Percentiles rank a stretch among this genome's conserved stretches.
phyloP scores from a whole-genome alignment of 495 filamentous ascomycete species.

The Penicillium herquei region DNA sequence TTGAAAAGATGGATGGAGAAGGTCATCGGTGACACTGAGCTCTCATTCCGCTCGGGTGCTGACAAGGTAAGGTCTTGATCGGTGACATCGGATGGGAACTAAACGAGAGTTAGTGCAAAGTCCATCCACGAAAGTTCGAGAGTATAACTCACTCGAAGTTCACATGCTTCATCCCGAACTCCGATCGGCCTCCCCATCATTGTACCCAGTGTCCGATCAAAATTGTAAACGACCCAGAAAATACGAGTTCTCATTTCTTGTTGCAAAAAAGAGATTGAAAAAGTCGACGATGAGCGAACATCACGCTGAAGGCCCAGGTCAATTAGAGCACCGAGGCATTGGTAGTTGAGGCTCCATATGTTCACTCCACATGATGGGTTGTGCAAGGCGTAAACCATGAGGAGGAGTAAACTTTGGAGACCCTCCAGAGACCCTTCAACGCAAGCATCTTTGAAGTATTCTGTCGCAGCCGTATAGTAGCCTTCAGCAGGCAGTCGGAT shows the following conservation, averaged over 20 bases:
- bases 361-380: constrained; percentile 46
- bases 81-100: constrained; percentile 33
- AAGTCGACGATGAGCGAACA: constrained; percentile 29
- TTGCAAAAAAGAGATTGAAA: constrained; percentile 37
- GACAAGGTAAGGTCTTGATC: constrained; percentile 25
- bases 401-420: constrained; percentile 41
- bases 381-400: constrained; percentile 48
- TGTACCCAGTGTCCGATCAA: constrained; percentile 45
- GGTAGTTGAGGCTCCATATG: constrained; percentile 50
- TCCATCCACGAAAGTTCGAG: background rate
- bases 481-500: constrained; percentile 42
- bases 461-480: constrained; percentile 44
- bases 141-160: constrained; percentile 35
- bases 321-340: constrained; percentile 44
- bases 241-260: constrained; percentile 50
- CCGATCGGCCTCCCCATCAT: constrained; percentile 52
- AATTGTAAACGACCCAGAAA: constrained; percentile 48
- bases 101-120: background rate
- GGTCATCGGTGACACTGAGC: constrained; percentile 35
- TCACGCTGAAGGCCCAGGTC: constrained; percentile 48
- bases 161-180: constrained; percentile 49
- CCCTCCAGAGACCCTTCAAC: constrained; percentile 37
- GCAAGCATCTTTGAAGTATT: constrained; percentile 36
- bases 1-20: constrained; percentile 44
- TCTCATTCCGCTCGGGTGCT: background rate